phyloP scores from a whole-genome alignment of 2,329 filamentous ascomycete species.

The Clarireedia homoeocarpa region DNA sequence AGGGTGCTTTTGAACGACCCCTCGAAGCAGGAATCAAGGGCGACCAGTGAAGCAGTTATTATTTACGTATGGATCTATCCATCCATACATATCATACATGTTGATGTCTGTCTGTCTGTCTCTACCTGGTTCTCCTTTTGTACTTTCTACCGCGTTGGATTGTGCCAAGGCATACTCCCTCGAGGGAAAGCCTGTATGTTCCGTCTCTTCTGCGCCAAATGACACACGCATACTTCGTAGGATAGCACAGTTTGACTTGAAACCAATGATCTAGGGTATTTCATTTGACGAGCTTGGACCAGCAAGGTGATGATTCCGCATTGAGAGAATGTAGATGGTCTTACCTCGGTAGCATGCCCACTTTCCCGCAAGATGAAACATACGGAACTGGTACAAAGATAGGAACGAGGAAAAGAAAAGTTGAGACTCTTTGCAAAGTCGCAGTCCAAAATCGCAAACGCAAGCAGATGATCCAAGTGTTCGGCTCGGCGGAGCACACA shows the following conservation, averaged over 20 bases:
- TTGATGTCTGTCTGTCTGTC: no score
- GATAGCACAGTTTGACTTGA: neutral
- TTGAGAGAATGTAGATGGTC: neutral
- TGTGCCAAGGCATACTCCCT: no score
- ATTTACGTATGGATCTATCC: no score
- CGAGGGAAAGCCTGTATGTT: neutral
- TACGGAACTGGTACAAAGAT: neutral
- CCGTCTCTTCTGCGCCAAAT: neutral
- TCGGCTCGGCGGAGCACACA: neutral
- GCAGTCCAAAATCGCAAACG: neutral
- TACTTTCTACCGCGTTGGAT: neutral
- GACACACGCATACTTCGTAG: neutral
- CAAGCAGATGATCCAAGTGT: neutral
- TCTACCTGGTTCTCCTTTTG: neutral
- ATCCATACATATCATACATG: no score
- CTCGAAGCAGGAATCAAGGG: no score
- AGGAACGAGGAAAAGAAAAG: neutral
- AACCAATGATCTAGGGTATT: neutral
- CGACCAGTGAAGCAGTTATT: no score
- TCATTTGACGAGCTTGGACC: neutral
- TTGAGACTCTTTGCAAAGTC: neutral
- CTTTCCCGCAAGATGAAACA: slow-evolving; percentile 5
- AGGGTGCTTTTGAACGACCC: neutral
- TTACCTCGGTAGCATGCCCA: neutral
- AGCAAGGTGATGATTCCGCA: neutral